Percentiles rank a stretch among this genome's conserved stretches.
phyloP scores from a whole-genome alignment of 495 filamentous ascomycete genomes.

The Cetradonia linearis region DNA sequence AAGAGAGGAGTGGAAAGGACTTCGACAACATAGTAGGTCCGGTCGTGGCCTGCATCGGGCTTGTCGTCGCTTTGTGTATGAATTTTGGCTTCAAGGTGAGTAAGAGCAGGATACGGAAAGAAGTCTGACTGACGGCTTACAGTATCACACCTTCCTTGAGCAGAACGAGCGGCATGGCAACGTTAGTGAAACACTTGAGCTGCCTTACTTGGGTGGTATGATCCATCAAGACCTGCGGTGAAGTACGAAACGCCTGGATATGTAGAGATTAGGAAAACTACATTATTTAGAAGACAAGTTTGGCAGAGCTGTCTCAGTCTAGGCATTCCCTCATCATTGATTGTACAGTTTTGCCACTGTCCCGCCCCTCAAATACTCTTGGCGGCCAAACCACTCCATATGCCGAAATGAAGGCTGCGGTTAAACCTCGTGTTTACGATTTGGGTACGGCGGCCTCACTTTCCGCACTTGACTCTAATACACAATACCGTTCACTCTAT shows the following conservation, averaged over 20 bases:
- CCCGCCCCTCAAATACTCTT: background rate
- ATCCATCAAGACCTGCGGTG: background rate
- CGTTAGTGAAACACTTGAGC: background rate
- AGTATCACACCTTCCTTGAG: conserved; percentile 9
- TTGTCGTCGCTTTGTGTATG: conserved; percentile 66
- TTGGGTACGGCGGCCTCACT: background rate
- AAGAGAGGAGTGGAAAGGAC: conserved; percentile 74
- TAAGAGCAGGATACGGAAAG: background rate
- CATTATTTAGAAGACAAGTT: background rate
- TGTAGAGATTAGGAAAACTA: background rate
- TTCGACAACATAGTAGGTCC: conserved; percentile 84
- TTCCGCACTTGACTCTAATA: background rate
- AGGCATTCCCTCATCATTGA: too few species aligned
- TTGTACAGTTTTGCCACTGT: background rate
- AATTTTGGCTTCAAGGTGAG: conserved; percentile 77
- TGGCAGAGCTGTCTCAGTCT: too few species aligned
- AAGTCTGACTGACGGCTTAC: background rate
- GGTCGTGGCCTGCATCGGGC: conserved; percentile 66
- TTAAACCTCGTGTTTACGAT: background rate
- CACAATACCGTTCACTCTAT: too few species aligned
- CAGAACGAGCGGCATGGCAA: background rate
- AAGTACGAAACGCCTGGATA: background rate
- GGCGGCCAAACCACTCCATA: background rate
- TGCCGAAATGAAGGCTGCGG: background rate
- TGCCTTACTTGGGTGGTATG: background rate